Evolutionary conservation across 2,329 filamentous ascomycete species (phyloP).

Genomic region (Leptographium wingfieldii): DNA sequence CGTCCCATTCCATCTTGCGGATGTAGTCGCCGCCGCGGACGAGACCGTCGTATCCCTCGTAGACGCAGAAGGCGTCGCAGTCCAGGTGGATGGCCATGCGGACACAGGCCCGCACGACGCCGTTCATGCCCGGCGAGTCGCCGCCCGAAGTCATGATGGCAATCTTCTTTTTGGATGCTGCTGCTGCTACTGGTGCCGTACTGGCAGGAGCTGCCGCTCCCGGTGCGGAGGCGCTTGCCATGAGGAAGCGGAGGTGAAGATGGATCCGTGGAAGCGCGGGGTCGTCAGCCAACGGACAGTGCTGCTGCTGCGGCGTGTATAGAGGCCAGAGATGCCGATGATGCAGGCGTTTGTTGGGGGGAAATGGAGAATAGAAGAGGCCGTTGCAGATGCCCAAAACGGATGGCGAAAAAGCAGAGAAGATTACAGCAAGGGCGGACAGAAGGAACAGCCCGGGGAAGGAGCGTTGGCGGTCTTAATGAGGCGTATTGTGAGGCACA

Average conservation of each 20-base stretch:
- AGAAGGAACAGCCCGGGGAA: background rate
- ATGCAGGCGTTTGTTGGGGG: background rate
- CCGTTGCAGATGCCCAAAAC: background rate
- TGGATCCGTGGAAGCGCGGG: too few species aligned
- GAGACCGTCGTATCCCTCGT: conserved; percentile 92
- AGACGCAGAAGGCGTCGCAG: conserved; percentile 69
- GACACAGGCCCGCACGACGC: conserved; percentile 77
- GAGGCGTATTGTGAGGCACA: background rate
- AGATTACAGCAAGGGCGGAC: background rate
- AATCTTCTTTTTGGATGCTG: conserved; percentile 44
- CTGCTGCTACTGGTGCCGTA: background rate
- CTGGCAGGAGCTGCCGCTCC: background rate
- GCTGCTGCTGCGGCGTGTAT: background rate
- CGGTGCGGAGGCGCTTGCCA: too few species aligned
- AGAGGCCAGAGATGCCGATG: background rate
- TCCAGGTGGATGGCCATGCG: conserved; percentile 79
- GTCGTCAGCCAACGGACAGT: too few species aligned
- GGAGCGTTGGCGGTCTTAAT: background rate
- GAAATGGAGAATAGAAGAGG: too few species aligned
- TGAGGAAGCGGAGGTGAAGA: too few species aligned
- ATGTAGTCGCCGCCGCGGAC: conserved; percentile 85
- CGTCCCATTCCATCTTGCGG: conserved; percentile 76
- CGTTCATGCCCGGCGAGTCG: conserved; percentile 92
- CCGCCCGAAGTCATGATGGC: conserved; percentile 91
- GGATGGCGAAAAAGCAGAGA: background rate